Evolutionary conservation across 1,139 yeast species (phyloP).

Genomic region (Entelexis paramagnoliae): DNA sequence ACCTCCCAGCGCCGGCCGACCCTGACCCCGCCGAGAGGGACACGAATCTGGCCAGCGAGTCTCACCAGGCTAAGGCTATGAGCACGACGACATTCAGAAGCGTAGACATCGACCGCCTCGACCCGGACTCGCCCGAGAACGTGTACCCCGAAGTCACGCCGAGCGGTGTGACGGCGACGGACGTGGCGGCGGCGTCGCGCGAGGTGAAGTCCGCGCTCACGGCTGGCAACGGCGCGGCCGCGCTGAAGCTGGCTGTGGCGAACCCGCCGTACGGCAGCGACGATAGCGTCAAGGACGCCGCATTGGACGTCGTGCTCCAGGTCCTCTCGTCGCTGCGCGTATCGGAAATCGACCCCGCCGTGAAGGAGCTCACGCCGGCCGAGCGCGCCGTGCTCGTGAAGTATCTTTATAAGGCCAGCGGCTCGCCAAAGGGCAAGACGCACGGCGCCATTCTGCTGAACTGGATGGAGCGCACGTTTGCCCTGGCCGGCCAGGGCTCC

Average conservation of each 20-base stretch:
- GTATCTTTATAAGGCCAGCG: slow-evolving; percentile 80
- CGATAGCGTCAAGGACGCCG: slow-evolving; percentile 41
- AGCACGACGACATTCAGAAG: slow-evolving; percentile 40
- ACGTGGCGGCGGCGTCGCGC: slow-evolving; percentile 46
- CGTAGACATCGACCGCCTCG: slow-evolving; percentile 85
- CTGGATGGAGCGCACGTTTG: slow-evolving; percentile 90
- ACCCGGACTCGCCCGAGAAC: slow-evolving; percentile 59
- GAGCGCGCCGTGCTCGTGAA: slow-evolving; percentile 75
- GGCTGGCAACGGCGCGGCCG: slow-evolving; percentile 61
- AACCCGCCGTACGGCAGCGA: slow-evolving; percentile 79
- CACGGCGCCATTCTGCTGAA: slow-evolving; percentile 77
- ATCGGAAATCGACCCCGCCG: slow-evolving; percentile 53
- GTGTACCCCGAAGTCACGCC: slow-evolving; percentile 19
- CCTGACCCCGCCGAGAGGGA: neutral
- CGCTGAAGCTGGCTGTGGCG: slow-evolving; percentile 52
- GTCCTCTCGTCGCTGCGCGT: slow-evolving; percentile 66
- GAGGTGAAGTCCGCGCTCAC: slow-evolving; percentile 56
- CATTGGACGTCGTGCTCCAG: slow-evolving; percentile 57
- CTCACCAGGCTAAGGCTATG: slow-evolving; percentile 6
- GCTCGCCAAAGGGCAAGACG: slow-evolving; percentile 48
- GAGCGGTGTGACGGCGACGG: slow-evolving; percentile 52
- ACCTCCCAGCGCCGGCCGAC: neutral
- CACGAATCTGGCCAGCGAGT: neutral
- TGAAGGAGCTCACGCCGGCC: slow-evolving; percentile 47
- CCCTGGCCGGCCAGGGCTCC: slow-evolving; percentile 77